Conservation (phyloP, 495 filamentous ascomycete species). For the Corynascus novoguineensis region DNA sequence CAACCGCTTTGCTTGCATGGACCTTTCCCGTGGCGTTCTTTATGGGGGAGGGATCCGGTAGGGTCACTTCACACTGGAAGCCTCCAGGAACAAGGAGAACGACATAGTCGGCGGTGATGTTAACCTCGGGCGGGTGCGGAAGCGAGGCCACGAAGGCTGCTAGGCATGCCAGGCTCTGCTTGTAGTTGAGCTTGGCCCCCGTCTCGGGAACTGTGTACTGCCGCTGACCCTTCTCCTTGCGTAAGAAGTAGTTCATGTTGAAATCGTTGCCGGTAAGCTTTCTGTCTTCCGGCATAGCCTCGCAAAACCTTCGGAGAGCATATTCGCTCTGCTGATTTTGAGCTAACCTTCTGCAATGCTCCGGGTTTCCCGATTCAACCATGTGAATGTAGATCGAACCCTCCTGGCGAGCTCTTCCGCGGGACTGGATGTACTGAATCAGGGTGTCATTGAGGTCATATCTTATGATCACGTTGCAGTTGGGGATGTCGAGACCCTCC, state of each 20-base stretch:
- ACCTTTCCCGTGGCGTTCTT: slow-evolving; percentile 55
- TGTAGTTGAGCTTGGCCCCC: slow-evolving; percentile 76
- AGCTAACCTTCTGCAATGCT: slow-evolving; percentile 50
- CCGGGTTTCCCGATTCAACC: slow-evolving; percentile 60
- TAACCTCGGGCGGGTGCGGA: slow-evolving; percentile 55
- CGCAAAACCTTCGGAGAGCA: slow-evolving; percentile 68
- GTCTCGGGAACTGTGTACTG: slow-evolving; percentile 60
- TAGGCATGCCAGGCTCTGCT: slow-evolving; percentile 61
- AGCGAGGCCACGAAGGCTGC: slow-evolving; percentile 50
- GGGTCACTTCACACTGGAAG: slow-evolving; percentile 73
- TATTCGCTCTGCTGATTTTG: slow-evolving; percentile 52
- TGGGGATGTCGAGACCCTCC: slow-evolving; percentile 92
- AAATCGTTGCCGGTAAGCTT: slow-evolving; percentile 58
- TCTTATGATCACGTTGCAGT: slow-evolving; percentile 84
- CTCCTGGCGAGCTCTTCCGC: slow-evolving; percentile 75
- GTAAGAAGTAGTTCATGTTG: slow-evolving; percentile 50
- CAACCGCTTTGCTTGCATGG: slow-evolving; percentile 60
- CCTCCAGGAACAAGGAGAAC: slow-evolving; percentile 50
- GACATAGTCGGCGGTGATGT: slow-evolving; percentile 57
- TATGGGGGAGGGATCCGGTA: slow-evolving; percentile 74
- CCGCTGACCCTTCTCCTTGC: slow-evolving; percentile 50
- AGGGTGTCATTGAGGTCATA: slow-evolving; percentile 89
- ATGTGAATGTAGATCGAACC: slow-evolving; percentile 82
- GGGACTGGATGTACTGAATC: slow-evolving; percentile 94
- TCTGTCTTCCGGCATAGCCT: slow-evolving; percentile 68